phyloP scores from a whole-genome alignment of 495 filamentous ascomycete species.

The Xylaria telfairii region DNA sequence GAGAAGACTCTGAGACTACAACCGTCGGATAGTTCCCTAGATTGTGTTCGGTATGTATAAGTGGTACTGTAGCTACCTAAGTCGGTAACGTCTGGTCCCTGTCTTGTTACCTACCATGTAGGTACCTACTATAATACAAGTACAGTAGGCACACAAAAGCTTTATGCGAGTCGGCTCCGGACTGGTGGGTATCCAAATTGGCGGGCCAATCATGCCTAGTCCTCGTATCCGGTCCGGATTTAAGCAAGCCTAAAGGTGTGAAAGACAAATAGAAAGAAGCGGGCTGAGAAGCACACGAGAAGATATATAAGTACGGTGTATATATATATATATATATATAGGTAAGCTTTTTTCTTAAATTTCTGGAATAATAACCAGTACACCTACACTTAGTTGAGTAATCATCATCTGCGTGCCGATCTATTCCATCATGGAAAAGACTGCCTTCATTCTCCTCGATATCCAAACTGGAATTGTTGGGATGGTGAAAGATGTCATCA shows the following conservation, averaged over 20 bases:
- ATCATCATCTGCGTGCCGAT: not conserved
- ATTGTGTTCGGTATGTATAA: not conserved
- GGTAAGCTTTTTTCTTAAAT: not conserved
- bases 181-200: not conserved
- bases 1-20: not conserved
- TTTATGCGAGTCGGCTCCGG: conserved; percentile 18
- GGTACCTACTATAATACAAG: too few species aligned
- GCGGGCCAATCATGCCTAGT: conserved; percentile 2
- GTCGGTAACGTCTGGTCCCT: not conserved
- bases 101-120: not conserved
- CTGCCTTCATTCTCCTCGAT: conserved; percentile 47
- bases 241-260: not conserved
- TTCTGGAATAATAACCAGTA: not conserved
- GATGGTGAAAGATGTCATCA: conserved; percentile 17
- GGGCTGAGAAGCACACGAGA: not conserved
- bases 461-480: conserved; percentile 42
- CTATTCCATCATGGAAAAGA: conserved; percentile 35
- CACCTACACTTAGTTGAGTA: not conserved
- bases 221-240: conserved; percentile 9
- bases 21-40: not conserved
- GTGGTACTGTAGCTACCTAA: not conserved
- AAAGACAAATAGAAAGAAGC: not conserved
- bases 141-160: not conserved
- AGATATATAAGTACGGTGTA: conserved; percentile 2
- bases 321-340: too few species aligned